These are phyloP conservation scores for Selaginella moellendorffii DNA, from an alignment of 75 land plant species.

Conservation along the genomic window DNA sequence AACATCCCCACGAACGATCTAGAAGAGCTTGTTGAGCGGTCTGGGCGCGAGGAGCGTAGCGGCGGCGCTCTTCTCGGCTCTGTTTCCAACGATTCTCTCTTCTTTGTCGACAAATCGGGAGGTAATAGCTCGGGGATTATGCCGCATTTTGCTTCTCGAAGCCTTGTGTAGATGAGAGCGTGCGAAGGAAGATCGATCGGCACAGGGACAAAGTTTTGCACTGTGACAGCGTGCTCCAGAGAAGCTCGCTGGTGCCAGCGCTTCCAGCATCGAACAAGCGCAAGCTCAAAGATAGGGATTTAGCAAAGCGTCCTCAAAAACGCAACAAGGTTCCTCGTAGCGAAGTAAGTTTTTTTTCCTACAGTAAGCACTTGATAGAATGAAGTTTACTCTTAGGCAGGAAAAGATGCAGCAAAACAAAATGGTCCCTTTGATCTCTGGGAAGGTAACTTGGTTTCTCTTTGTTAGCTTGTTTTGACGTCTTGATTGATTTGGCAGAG, in stretches of 20 bases:
- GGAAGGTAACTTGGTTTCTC: background rate
- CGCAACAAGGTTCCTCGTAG: background rate
- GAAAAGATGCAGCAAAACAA: background rate
- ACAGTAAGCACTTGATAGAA: background rate
- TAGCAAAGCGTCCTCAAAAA: constrained; percentile 9
- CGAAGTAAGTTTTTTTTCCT: background rate
- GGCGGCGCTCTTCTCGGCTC: constrained; percentile 46
- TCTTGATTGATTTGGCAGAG: background rate
- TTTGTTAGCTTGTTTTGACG: background rate
- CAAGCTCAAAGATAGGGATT: constrained; percentile 11
- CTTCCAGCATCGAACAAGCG: constrained; percentile 32
- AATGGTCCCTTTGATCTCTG: constrained; percentile 8
- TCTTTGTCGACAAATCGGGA: constrained; percentile 55
- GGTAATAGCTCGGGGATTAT: background rate
- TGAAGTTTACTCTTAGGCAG: background rate
- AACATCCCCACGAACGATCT: constrained; percentile 77
- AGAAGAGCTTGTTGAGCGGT: constrained; percentile 43
- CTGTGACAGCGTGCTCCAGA: constrained; percentile 46
- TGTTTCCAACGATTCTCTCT: constrained; percentile 50
- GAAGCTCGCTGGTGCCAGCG: constrained; percentile 42
- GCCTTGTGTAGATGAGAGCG: constrained; percentile 34
- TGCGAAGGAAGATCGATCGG: constrained; percentile 56
- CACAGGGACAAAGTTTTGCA: constrained; percentile 57
- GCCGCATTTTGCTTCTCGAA: constrained; percentile 12
- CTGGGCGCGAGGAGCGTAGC: constrained; percentile 72